phyloP scores from a whole-genome alignment of 495 filamentous ascomycete genomes.

The Neurospora africana region DNA sequence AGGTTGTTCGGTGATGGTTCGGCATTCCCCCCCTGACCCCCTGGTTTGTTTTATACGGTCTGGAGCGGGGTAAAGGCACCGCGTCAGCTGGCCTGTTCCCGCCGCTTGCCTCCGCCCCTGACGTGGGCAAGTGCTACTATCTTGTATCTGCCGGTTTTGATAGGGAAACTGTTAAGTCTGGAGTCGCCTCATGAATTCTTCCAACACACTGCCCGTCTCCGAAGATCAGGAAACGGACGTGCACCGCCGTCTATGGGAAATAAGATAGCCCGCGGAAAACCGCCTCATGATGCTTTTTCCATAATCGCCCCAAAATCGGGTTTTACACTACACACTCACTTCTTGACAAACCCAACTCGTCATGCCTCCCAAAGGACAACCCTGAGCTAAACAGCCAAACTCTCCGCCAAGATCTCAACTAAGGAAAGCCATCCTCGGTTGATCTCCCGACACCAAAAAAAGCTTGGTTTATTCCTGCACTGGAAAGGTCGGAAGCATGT shows the following conservation, averaged over 20 bases:
- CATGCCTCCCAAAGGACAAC: background rate
- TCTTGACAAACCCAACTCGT: background rate
- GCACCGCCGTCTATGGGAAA: background rate
- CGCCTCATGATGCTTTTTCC: background rate
- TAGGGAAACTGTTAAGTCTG: background rate
- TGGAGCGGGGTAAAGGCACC: constrained; percentile 5
- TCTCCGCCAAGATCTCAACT: background rate
- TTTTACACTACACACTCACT: background rate
- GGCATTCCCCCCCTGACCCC: constrained; percentile 6
- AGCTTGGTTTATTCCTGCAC: background rate
- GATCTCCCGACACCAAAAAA: background rate
- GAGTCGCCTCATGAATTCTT: background rate
- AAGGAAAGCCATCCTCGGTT: background rate
- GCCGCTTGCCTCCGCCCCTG: background rate
- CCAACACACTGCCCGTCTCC: background rate
- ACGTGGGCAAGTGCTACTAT: background rate
- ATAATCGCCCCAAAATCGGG: background rate
- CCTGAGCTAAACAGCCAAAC: background rate
- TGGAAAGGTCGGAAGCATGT: background rate
- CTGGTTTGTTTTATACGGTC: background rate
- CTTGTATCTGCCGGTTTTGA: background rate
- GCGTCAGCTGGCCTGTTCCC: background rate
- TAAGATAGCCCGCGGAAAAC: background rate
- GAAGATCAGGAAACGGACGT: background rate
- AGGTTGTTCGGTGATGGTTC: constrained; percentile 16